Evolutionary conservation across 1,284 basidiomycete genomes (phyloP), one percentile per base, ranked within the genome.

Genomic region (Phylloboletellus chloephorus): DNA sequence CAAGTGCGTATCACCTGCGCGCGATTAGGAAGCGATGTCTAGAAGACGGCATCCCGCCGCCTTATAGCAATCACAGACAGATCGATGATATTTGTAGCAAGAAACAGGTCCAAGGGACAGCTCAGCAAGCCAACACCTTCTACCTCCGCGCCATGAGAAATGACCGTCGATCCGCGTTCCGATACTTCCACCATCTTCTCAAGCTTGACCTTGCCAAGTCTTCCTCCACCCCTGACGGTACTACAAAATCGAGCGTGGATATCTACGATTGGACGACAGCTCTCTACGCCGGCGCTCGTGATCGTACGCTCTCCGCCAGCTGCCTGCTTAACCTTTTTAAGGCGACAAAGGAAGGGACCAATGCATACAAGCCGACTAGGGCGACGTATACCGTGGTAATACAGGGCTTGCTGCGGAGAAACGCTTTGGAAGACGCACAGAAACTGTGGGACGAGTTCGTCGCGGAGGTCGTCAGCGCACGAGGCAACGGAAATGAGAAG

Each of bases 341-440:
- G 15, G 47, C 51, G 7, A 50, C 53, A 5, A 60, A 44, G 22
- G 47, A 46, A 28, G 40, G 47, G 20, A 58, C 47, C 22, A 53
- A 44, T 7, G 39, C 50, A n/a, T 59, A 64, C 21, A 60, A 56
- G 16, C 66, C 70, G 0, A 74, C 68, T 1, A 58, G 69, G 7
- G 67, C 69, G 31, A 61, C 67, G 0, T 68, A 69, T 44, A 76
- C 74, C 9, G 61, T 76, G 17, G 57, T 79, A 36, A 68, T 85
- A 22, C 69, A 70, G 17, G 76, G 73, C 1, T 63, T 85, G 7
- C 48, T 79, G 8, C 54, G 57, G 50, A 50, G 39, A 20, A 46
- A 48, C n/a, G 58, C 58, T 8, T 21, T 52, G 39, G 40, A 50
- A 4, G 56, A 61, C 1, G 77, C 78, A 0, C 53, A 66, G 20